Conservation (phyloP, 1,284 basidiomycete species). For the Sanghuangporus weigelae region DNA sequence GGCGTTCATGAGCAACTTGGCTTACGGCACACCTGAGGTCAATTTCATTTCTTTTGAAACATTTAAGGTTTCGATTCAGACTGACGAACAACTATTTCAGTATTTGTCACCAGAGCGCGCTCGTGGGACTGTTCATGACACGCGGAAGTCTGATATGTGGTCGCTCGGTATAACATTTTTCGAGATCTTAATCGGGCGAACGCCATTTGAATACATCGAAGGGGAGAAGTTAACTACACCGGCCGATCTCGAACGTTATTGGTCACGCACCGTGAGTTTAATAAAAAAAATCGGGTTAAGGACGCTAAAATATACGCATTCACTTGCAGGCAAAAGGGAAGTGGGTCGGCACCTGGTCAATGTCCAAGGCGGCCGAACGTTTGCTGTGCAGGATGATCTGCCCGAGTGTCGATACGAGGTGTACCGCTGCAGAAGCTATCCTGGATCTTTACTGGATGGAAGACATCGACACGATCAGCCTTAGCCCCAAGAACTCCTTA, state of each 20-base stretch:
- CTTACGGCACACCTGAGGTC: slow-evolving; percentile 88
- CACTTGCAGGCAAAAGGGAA: slow-evolving; percentile 58
- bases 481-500: not conserved
- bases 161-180: slow-evolving; percentile 90
- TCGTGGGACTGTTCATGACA: slow-evolving; percentile 81
- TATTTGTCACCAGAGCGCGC: slow-evolving; percentile 89
- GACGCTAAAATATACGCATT: not conserved
- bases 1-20: slow-evolving; percentile 77
- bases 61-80: not conserved
- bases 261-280: slow-evolving; percentile 67
- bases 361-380: slow-evolving; percentile 60
- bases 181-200: slow-evolving; percentile 85
- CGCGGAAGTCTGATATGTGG: slow-evolving; percentile 90
- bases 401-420: slow-evolving; percentile 69
- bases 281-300: too few relatives aligned
- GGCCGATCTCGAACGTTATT: slow-evolving; percentile 79
- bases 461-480: slow-evolving; percentile 12
- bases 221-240: slow-evolving; percentile 79
- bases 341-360: slow-evolving; percentile 80
- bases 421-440: slow-evolving; percentile 60
- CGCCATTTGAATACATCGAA: slow-evolving; percentile 84
- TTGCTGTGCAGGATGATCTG: slow-evolving; percentile 71
- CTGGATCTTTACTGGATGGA: slow-evolving; percentile 61
- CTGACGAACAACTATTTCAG: slow-evolving; percentile 32
- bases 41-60: slow-evolving; percentile 13